phyloP scores from a whole-genome alignment of 371 early-diverging fungal species.

The Basidiobolus meristosporus region DNA sequence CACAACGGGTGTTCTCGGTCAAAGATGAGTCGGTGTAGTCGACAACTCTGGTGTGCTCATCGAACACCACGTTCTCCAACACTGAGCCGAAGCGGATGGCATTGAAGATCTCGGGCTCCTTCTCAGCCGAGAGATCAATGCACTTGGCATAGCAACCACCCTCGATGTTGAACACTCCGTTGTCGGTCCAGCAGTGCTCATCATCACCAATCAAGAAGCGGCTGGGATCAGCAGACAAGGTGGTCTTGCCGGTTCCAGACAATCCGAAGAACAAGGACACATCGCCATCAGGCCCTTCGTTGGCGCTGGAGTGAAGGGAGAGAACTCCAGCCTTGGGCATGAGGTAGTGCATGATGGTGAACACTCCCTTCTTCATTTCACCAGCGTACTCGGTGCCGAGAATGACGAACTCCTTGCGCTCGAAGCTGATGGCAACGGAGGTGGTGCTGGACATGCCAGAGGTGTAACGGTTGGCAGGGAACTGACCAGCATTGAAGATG shows the following conservation, averaged over 20 bases:
- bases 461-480: slow-evolving; percentile 91
- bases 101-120: slow-evolving; percentile 95
- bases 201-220: slow-evolving; percentile 93
- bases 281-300: slow-evolving; percentile 80
- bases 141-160: slow-evolving; percentile 98
- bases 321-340: slow-evolving; percentile 94
- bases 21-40: slow-evolving; percentile 64
- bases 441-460: slow-evolving; percentile 93
- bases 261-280: slow-evolving; percentile 95
- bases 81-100: slow-evolving; percentile 90
- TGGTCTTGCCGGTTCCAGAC: slow-evolving; percentile 96
- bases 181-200: slow-evolving; percentile 95
- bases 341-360: slow-evolving; percentile 96
- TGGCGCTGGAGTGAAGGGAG: slow-evolving; percentile 91
- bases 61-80: slow-evolving; percentile 86
- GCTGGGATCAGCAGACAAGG: slow-evolving; percentile 86
- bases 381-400: slow-evolving; percentile 95
- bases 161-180: slow-evolving; percentile 94
- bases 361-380: slow-evolving; percentile 97
- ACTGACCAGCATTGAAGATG: slow-evolving; percentile 88
- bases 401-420: slow-evolving; percentile 62
- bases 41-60: slow-evolving; percentile 62
- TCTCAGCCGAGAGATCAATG: slow-evolving; percentile 82
- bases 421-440: slow-evolving; percentile 79
- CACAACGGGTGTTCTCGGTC: slow-evolving; percentile 95